Percentiles rank a stretch among this genome's conserved stretches.
These are phyloP conservation scores for Colletotrichum scovillei DNA, from an alignment of 2,329 filamentous ascomycete genomes.

Conservation along the genomic window DNA sequence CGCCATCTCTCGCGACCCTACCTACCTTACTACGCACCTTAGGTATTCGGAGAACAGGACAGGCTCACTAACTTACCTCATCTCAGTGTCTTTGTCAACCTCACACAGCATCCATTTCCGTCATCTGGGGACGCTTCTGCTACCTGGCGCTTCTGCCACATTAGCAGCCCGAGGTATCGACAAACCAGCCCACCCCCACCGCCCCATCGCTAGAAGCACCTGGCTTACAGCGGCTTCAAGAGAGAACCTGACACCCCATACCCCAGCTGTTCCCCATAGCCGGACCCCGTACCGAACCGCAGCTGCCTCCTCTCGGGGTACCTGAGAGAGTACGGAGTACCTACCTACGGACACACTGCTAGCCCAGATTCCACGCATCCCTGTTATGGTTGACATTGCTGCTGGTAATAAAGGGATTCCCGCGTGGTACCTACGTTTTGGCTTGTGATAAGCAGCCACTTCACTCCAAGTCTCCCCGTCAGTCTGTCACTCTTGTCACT, in stretches of 20 bases:
- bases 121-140: neutral
- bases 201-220: neutral
- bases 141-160: neutral
- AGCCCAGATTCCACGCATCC: slow-evolving; percentile 1
- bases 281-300: slow-evolving; percentile 1
- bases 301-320: neutral
- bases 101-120: neutral
- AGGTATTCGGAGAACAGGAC: neutral
- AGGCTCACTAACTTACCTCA: neutral
- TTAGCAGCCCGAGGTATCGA: neutral
- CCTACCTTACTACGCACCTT: too few species aligned
- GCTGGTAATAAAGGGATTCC: slow-evolving; percentile 10
- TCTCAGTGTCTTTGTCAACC: neutral
- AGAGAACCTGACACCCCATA: neutral
- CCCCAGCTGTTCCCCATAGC: neutral
- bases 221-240: neutral
- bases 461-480: neutral
- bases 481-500: neutral
- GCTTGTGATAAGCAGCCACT: slow-evolving; percentile 35
- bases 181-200: neutral
- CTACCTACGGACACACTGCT: neutral
- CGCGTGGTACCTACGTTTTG: slow-evolving; percentile 29
- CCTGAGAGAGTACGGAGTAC: neutral
- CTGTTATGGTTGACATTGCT: slow-evolving; percentile 16
- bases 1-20: neutral